These are phyloP conservation scores for Dendrocalamus latiflorus DNA, from an alignment of 202 grass and related monocot genomes.

Conservation along the genomic window DNA sequence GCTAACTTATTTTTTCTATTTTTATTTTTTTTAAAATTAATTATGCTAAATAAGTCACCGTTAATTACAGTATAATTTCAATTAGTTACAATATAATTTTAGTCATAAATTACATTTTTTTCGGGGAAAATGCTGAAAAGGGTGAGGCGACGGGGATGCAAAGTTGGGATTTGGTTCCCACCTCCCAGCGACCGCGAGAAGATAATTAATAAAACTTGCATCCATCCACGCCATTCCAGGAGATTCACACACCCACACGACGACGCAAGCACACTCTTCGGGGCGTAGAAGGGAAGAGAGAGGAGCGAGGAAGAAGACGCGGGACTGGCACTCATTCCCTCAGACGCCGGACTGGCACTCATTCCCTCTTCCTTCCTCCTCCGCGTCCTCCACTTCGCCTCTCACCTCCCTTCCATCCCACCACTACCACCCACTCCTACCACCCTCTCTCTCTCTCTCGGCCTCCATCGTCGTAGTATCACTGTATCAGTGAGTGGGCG, in stretches of 20 bases:
- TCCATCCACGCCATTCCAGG: slow-evolving; percentile 8
- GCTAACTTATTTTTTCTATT: no score
- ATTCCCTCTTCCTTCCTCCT: neutral
- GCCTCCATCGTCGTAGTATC: neutral
- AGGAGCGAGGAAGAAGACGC: neutral
- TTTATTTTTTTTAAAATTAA: no score
- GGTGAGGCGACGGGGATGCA: neutral
- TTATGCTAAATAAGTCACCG: no score
- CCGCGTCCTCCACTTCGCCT: slow-evolving; percentile 21
- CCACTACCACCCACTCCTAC: neutral
- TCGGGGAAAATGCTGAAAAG: no score
- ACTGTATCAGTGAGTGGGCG: neutral
- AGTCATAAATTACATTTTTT: no score
- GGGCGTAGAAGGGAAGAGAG: neutral
- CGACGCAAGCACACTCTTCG: neutral
- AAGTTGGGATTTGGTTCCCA: neutral
- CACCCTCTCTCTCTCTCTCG: neutral
- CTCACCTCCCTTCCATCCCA: neutral
- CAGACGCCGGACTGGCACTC: no score
- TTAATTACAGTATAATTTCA: no score
- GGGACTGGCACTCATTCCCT: no score
- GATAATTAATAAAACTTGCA: neutral
- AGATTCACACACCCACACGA: slow-evolving; percentile 18
- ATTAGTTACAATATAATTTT: no score
- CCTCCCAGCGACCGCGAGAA: neutral